Percentiles rank a stretch among this genome's conserved stretches.
These are phyloP conservation scores for Pythium myriotylum DNA, from an alignment of 352 stramenopile genomes.

Conservation along the genomic window DNA sequence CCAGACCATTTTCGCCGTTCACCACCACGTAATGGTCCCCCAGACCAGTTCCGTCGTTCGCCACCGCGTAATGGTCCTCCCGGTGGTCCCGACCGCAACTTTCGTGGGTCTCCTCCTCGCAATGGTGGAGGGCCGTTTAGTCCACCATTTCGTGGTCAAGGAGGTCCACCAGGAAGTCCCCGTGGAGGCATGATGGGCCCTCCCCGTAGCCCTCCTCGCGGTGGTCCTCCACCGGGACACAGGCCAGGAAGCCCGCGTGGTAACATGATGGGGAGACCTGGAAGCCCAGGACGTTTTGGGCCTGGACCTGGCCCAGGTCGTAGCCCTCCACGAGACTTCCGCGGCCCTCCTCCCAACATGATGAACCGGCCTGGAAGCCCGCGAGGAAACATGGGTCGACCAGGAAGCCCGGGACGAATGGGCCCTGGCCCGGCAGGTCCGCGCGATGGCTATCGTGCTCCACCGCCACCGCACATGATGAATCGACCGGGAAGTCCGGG, in stretches of 20 bases:
- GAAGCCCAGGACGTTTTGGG: neutral
- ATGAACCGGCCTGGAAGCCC: slow-evolving; percentile 10
- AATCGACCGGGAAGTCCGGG: slow-evolving; percentile 6
- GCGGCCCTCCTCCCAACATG: slow-evolving; percentile 11
- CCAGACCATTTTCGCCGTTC: too few species aligned
- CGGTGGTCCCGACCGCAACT: slow-evolving; percentile 17
- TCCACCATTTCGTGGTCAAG: slow-evolving; percentile 7
- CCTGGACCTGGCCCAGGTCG: slow-evolving; percentile 9
- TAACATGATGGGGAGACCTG: slow-evolving; percentile 6
- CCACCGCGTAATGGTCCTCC: slow-evolving; percentile 7
- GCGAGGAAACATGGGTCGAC: neutral
- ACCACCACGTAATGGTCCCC: too few species aligned
- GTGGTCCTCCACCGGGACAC: slow-evolving; percentile 9
- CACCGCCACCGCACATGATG: slow-evolving; percentile 9
- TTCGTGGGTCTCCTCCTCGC: slow-evolving; percentile 15
- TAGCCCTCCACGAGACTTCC: slow-evolving; percentile 12
- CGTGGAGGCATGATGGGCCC: slow-evolving; percentile 14
- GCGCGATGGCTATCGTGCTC: slow-evolving; percentile 8
- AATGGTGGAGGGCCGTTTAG: slow-evolving; percentile 12
- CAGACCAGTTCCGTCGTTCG: neutral
- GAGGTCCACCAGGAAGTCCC: slow-evolving; percentile 9
- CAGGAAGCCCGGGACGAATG: neutral
- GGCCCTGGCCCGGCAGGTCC: slow-evolving; percentile 12
- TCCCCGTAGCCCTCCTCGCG: slow-evolving; percentile 13
- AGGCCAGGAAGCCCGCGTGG: slow-evolving; percentile 2